Percentiles rank a stretch among this genome's conserved stretches.
Evolutionary conservation across 2,329 filamentous ascomycete species (phyloP).

Genomic region (Coccinonectria pachysandricola): DNA sequence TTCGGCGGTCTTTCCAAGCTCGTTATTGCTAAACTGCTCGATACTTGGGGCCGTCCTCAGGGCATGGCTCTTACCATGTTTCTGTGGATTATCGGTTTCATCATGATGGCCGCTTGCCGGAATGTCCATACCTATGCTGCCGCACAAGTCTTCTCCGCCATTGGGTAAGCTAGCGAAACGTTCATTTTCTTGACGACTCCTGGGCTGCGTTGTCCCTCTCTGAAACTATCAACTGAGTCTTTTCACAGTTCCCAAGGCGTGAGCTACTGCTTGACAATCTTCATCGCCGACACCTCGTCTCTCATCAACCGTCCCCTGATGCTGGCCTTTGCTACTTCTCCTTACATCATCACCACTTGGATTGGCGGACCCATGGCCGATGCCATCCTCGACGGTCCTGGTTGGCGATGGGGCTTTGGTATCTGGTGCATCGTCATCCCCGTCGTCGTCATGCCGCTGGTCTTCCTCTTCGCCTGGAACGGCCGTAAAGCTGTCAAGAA

Average conservation of each 20-base stretch:
- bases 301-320: conserved; percentile 56
- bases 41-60: conserved; percentile 51
- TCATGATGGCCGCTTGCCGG: conserved; percentile 51
- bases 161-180: conserved; percentile 4
- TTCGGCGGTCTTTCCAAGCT: conserved; percentile 48
- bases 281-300: conserved; percentile 58
- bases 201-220: no score
- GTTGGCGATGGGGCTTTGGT: conserved; percentile 60
- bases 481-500: conserved; percentile 47
- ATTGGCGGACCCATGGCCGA: conserved; percentile 49
- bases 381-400: conserved; percentile 37
- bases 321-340: conserved; percentile 52
- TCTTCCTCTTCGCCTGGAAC: conserved; percentile 46
- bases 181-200: no score
- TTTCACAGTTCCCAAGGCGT: conserved; percentile 26
- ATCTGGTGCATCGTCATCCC: conserved; percentile 55
- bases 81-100: conserved; percentile 36
- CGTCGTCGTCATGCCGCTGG: conserved; percentile 46
- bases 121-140: conserved; percentile 34
- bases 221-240: no score
- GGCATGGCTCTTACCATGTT: conserved; percentile 42
- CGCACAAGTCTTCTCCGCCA: conserved; percentile 46
- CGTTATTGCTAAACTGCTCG: conserved; percentile 50
- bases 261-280: conserved; percentile 40
- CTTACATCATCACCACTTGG: conserved; percentile 57